A percentile compares a stretch with the other conserved stretches of the same genome.
Evolutionary conservation across 345 rosid species (phyloP).

Genomic region (Boechera retrofracta): DNA sequence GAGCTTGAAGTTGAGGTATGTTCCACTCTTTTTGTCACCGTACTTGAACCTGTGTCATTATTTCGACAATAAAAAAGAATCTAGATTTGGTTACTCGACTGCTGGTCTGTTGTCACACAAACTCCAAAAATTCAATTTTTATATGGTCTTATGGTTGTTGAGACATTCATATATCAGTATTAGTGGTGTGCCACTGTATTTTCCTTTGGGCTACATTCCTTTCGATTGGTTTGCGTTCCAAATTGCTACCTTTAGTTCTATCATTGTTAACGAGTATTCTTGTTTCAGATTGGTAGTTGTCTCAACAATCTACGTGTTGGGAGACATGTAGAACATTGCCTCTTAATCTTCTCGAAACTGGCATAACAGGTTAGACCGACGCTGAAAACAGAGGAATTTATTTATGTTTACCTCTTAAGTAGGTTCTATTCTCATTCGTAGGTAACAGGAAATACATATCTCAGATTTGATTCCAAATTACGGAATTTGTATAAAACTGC

Average conservation of each 20-base stretch:
- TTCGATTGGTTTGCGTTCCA: background rate
- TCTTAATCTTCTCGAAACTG: conserved; percentile 61
- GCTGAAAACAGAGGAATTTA: background rate
- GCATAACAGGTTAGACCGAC: conserved; percentile 56
- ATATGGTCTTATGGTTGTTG: background rate
- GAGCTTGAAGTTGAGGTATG: too few relatives aligned
- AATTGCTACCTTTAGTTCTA: background rate
- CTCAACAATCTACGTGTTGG: conserved; percentile 58
- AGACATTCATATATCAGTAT: background rate
- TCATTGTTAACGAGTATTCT: background rate
- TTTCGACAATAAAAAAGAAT: background rate
- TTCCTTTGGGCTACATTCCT: background rate
- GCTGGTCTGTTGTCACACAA: background rate
- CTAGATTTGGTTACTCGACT: background rate
- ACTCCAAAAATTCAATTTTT: background rate
- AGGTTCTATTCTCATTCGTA: background rate
- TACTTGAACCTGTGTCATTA: conserved; percentile 51
- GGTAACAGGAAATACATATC: background rate
- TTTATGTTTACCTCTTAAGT: background rate
- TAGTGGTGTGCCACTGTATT: too few relatives aligned
- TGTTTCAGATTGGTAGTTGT: conserved; percentile 58
- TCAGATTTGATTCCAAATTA: conserved; percentile 51
- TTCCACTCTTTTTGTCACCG: conserved; percentile 45
- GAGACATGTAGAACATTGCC: conserved; percentile 75
- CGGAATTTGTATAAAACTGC: conserved; percentile 60